A percentile compares a stretch with the other conserved stretches of the same genome.
Evolutionary conservation across 106 monocot genomes (phyloP).

Genomic region (Cymbidium sinense): DNA sequence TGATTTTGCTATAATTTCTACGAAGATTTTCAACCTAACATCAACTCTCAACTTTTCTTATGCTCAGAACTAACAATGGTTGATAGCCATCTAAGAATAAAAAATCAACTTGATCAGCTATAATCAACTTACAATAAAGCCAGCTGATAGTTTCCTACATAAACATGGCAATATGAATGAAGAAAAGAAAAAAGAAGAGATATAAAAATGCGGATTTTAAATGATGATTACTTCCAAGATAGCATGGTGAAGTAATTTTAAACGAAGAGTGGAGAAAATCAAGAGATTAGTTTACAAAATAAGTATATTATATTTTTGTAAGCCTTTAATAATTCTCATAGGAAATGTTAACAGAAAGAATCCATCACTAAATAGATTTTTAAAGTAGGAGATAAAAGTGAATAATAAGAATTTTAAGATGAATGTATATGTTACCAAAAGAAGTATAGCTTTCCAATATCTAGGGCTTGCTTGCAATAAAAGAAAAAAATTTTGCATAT

Average conservation of each 20-base stretch:
- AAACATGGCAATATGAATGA: neutral
- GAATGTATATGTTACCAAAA: neutral
- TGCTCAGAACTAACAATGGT: no score
- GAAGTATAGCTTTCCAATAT: neutral
- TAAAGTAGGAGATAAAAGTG: neutral
- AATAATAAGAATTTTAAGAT: neutral
- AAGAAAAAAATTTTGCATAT: neutral
- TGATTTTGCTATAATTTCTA: neutral
- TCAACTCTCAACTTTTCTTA: no score
- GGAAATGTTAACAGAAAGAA: neutral
- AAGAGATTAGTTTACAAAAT: neutral
- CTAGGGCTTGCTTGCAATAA: neutral
- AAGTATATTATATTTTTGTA: neutral
- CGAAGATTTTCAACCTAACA: neutral
- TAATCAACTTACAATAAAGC: neutral
- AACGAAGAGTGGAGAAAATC: neutral
- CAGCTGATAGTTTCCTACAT: neutral
- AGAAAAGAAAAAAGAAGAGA: neutral
- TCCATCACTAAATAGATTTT: neutral
- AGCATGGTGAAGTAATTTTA: neutral
- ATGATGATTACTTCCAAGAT: neutral
- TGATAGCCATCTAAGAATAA: neutral
- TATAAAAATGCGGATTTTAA: neutral
- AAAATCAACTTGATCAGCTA: neutral
- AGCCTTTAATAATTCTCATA: neutral